These are phyloP conservation scores for Aureobasidium musti DNA, from an alignment of 2,329 filamentous ascomycete genomes.

Conservation along the genomic window DNA sequence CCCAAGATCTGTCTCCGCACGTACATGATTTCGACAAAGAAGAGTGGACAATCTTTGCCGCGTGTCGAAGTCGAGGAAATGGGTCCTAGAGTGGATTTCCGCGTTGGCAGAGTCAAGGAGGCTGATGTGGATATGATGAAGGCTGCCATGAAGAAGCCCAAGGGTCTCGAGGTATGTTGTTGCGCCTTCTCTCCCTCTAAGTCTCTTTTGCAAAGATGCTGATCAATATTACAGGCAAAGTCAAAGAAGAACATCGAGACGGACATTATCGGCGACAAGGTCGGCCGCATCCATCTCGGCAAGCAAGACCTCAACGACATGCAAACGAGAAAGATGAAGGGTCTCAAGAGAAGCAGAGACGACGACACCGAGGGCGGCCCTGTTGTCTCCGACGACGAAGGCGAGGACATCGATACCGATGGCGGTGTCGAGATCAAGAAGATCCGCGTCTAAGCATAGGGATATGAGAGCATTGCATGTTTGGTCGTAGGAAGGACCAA, in stretches of 20 bases:
- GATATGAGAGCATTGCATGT: background rate
- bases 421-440: constrained; percentile 33
- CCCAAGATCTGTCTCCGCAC: constrained; percentile 66
- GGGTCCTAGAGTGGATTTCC: constrained; percentile 90
- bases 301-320: constrained; percentile 84
- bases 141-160: constrained; percentile 85
- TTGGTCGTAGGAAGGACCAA: background rate
- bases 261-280: constrained; percentile 92
- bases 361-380: constrained; percentile 57
- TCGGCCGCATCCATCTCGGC: constrained; percentile 87
- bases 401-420: constrained; percentile 29
- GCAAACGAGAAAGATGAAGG: constrained; percentile 99
- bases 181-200: background rate
- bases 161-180: constrained; percentile 65
- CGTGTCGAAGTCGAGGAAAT: constrained; percentile 94
- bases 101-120: constrained; percentile 76
- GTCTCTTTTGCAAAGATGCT: background rate
- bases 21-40: constrained; percentile 84
- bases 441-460: constrained; percentile 26
- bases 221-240: constrained; percentile 45
- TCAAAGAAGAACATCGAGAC: constrained; percentile 97
- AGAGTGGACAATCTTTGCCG: constrained; percentile 75
- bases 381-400: constrained; percentile 36
- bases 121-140: constrained; percentile 79
- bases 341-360: constrained; percentile 79